These are phyloP conservation scores for Candida orba DNA, from an alignment of 805 yeast species.

Conservation along the genomic window DNA sequence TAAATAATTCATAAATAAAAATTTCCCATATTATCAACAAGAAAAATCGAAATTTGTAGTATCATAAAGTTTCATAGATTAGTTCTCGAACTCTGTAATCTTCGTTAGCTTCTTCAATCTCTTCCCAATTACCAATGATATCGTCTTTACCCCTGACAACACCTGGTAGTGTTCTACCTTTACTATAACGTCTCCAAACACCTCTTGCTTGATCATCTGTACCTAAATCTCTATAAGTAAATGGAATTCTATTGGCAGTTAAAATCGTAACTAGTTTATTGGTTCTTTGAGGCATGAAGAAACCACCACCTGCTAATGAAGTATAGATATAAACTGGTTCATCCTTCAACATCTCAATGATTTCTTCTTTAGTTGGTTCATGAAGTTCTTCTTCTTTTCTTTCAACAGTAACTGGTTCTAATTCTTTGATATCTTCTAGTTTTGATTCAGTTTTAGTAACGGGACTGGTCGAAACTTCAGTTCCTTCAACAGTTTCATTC, in stretches of 20 bases:
- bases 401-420: neutral
- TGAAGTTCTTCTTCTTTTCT: conserved; percentile 12
- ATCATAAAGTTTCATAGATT: conserved; percentile 53
- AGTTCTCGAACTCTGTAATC: conserved; percentile 57
- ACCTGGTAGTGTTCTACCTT: conserved; percentile 76
- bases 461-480: neutral
- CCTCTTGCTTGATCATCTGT: conserved; percentile 82
- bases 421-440: neutral
- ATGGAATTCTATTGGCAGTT: conserved; percentile 63
- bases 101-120: conserved; percentile 81
- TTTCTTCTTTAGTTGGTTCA: conserved; percentile 24
- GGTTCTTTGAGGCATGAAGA: conserved; percentile 70
- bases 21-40: neutral
- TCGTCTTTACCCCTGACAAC: conserved; percentile 78
- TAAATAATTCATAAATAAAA: neutral
- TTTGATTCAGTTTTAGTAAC: neutral
- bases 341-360: conserved; percentile 22
- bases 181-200: conserved; percentile 70
- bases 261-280: conserved; percentile 69
- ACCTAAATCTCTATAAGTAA: conserved; percentile 70
- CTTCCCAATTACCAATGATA: conserved; percentile 79
- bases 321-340: conserved; percentile 75
- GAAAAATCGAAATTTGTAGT: neutral
- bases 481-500: neutral
- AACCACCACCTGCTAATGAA: conserved; percentile 80